Base-by-base conservation (phyloP, 1,284 basidiomycete species). In the Irpex sp. region DNA sequence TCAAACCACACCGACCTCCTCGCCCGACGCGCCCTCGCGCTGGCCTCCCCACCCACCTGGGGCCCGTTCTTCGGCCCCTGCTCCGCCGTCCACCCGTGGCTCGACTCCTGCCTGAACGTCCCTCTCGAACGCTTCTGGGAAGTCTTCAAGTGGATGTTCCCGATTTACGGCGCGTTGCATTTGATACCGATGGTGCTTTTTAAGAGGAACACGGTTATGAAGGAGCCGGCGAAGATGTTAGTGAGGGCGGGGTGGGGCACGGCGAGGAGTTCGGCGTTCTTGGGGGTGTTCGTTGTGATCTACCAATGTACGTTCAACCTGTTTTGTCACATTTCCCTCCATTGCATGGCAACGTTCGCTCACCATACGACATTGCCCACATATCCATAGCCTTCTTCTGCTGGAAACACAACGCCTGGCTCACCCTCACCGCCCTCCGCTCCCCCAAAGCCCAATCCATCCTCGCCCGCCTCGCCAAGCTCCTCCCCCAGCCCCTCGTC, bases 131-230 rank as follows among this genome's bases (percentile, higher is more conserved):
- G 94, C 17, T 93, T 96, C 78, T 81, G 91, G 68, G 79, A 84
- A 19, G 94, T 97, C 1, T 93, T 92, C 71, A 84, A 84, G 69
- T 96, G 90, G 90, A 95, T 95, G 81, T 72, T 92, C 37, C 89
- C 89, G 2, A 85, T 90, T 50, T 99, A 98, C 69, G 88, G 93
- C 19, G 95, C 94, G 0, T 78, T 99, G 50, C 95, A 98, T 75
- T 84, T 98, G 65, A 88, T 98, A 37, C 97, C 97, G 0, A 82
- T 88, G 64, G 76, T 95, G 9, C 77, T 95, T 15, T 93, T 96
- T 75, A 92, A 92, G 72, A 76, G 86, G 54, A 76, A 79, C 21
- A 74, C 76, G 0, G 89, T 94, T 71, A 69, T 81, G 61, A 79
- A 83, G 59, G 82, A 88, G 66, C 94, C 91, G 0, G 71, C 81